These are phyloP conservation scores for Cutaneotrichosporon dermatis DNA, from an alignment of 1,284 basidiomycete species.

Conservation along the genomic window DNA sequence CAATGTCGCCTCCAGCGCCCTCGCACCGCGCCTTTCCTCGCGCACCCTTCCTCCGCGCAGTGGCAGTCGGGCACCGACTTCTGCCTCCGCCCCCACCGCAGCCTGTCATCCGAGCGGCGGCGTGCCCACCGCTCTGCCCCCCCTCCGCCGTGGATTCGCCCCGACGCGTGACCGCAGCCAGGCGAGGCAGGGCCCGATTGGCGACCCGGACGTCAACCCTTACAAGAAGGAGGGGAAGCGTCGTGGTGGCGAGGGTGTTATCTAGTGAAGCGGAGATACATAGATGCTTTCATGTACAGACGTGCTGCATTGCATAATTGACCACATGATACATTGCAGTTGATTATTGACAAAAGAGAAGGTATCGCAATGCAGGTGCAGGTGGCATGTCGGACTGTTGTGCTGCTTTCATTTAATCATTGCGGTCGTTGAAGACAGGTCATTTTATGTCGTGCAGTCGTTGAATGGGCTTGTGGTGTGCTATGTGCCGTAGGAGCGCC, in stretches of 20 bases:
- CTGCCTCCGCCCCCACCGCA: conserved; percentile 46
- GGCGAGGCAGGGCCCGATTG: conserved; percentile 31
- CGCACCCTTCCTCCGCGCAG: conserved; percentile 35
- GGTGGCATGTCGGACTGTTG: no score
- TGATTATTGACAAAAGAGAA: no score
- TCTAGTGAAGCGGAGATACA: conserved; percentile 17
- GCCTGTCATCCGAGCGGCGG: conserved; percentile 42
- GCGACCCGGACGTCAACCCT: conserved; percentile 40
- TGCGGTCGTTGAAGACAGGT: no score
- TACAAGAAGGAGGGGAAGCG: conserved; percentile 34
- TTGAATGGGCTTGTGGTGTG: no score
- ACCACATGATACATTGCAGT: background rate
- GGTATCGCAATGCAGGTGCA: no score
- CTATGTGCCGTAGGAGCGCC: background rate
- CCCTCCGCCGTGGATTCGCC: conserved; percentile 29
- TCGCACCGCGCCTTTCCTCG: conserved; percentile 26
- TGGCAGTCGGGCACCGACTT: conserved; percentile 44
- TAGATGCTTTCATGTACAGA: no score
- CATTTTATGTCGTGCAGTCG: no score
- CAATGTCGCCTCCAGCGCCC: conserved; percentile 12
- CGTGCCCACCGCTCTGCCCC: conserved; percentile 30
- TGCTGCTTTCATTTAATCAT: no score
- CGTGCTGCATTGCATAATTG: background rate
- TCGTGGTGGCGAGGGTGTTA: conserved; percentile 40
- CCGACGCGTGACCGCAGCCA: conserved; percentile 34